Percentiles rank a stretch among this genome's conserved stretches.
phyloP scores from a whole-genome alignment of 441 rosid species.

The Eruca vesicaria region DNA sequence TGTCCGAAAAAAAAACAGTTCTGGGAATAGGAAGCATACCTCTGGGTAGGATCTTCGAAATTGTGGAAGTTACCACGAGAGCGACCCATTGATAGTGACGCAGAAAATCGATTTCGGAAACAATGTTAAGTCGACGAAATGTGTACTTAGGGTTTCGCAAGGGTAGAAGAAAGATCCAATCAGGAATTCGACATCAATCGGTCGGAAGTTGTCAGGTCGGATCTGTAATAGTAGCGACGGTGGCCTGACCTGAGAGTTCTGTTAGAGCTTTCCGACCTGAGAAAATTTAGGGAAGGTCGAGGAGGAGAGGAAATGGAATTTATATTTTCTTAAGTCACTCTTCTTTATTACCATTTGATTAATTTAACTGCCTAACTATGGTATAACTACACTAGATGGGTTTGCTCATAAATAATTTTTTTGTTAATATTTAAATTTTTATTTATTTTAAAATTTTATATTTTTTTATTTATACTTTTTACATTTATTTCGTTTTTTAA shows the following conservation, averaged over 20 bases:
- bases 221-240: neutral
- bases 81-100: conserved; percentile 68
- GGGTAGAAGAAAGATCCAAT: conserved; percentile 4
- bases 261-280: conserved; percentile 5
- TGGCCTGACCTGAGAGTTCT: neutral
- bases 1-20: neutral
- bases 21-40: conserved; percentile 41
- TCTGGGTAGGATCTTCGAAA: conserved; percentile 92
- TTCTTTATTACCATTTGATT: neutral
- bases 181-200: neutral
- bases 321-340: neutral
- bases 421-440: too few relatives aligned
- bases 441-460: too few relatives aligned
- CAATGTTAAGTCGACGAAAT: neutral
- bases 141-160: conserved; percentile 23
- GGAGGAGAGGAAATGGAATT: neutral
- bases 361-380: too few relatives aligned
- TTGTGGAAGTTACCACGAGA: conserved; percentile 90
- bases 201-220: neutral
- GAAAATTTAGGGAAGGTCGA: neutral
- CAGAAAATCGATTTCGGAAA: neutral
- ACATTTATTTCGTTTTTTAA: too few relatives aligned
- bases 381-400: too few relatives aligned
- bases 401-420: too few relatives aligned
- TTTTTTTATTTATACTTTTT: too few relatives aligned